Percentiles rank a stretch among this genome's conserved stretches.
Conservation (phyloP, 805 yeast genomes). For the Ogataea salicorniae region DNA sequence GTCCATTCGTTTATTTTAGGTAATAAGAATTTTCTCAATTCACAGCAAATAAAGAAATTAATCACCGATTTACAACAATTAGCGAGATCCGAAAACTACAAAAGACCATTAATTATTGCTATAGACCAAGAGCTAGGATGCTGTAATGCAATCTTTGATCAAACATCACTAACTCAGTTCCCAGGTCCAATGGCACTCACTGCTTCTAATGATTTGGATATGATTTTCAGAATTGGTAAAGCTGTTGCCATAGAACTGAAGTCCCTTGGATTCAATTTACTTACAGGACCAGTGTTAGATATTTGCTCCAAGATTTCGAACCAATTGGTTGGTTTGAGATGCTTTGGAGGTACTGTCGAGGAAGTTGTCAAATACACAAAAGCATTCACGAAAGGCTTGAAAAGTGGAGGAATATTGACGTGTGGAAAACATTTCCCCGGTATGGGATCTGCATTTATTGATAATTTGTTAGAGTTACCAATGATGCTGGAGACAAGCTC, state of each 20-base stretch:
- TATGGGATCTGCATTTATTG: slow-evolving; percentile 56
- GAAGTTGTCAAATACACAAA: slow-evolving; percentile 51
- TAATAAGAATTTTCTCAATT: slow-evolving; percentile 46
- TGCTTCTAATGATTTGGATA: slow-evolving; percentile 44
- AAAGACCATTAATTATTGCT: slow-evolving; percentile 50
- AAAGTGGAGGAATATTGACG: slow-evolving; percentile 47
- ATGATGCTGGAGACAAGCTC: slow-evolving; percentile 52
- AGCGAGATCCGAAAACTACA: slow-evolving; percentile 46
- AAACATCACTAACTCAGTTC: slow-evolving; percentile 46
- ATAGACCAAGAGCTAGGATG: slow-evolving; percentile 63
- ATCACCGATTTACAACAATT: slow-evolving; percentile 49
- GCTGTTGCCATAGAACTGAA: slow-evolving; percentile 51
- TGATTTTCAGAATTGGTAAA: slow-evolving; percentile 46
- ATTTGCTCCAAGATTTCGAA: slow-evolving; percentile 52
- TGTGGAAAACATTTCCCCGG: slow-evolving; percentile 68
- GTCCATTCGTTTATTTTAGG: slow-evolving; percentile 49
- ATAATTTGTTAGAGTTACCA: slow-evolving; percentile 51
- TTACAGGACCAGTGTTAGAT: slow-evolving; percentile 59
- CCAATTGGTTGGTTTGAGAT: slow-evolving; percentile 54
- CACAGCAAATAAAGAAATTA: slow-evolving; percentile 42
- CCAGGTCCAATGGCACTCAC: slow-evolving; percentile 65
- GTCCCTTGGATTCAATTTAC: slow-evolving; percentile 50
- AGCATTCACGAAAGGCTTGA: slow-evolving; percentile 48
- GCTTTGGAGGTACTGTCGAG: slow-evolving; percentile 57
- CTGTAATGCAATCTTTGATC: slow-evolving; percentile 54